Evolutionary conservation across 2,329 filamentous ascomycete genomes (phyloP).

Genomic region (Pseudocercospora pini-densiflorae): DNA sequence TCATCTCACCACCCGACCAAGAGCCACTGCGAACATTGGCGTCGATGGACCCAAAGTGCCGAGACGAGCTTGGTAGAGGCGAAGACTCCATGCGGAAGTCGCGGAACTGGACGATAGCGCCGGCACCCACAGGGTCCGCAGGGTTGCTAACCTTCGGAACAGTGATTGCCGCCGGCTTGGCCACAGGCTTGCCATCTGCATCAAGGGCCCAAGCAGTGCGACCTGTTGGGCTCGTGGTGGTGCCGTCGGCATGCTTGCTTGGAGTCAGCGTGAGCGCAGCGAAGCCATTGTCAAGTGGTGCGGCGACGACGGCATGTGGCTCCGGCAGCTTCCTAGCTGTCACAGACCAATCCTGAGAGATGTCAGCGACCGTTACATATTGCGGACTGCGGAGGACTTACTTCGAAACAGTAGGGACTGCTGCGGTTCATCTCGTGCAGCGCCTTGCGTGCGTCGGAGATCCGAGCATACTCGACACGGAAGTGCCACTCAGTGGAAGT

Average conservation of each 20-base stretch:
- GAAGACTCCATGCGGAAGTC: not conserved
- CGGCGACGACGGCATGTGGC: not conserved
- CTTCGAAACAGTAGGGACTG: conserved; percentile 18
- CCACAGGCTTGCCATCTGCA: conserved; percentile 22
- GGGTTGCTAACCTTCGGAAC: conserved; percentile 24
- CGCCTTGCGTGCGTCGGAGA: conserved; percentile 30
- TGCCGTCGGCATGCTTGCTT: conserved; percentile 1
- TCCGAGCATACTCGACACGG: conserved; percentile 36
- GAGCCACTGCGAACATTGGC: not conserved
- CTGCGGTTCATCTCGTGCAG: conserved; percentile 14
- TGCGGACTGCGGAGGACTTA: conserved; percentile 19
- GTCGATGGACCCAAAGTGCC: not conserved
- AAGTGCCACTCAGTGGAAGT: conserved; percentile 27
- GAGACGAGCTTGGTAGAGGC: not conserved
- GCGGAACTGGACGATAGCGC: not conserved
- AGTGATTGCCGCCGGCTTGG: not conserved
- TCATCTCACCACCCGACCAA: not conserved
- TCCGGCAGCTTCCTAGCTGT: conserved; percentile 3
- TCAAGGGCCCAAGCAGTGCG: conserved; percentile 34
- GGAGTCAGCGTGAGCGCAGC: not conserved
- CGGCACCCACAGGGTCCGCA: not conserved
- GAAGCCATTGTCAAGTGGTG: not conserved
- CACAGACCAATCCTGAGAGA: conserved; percentile 21
- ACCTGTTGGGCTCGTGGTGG: conserved; percentile 32
- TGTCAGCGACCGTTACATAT: conserved; percentile 17